Conservation (phyloP, 2,329 filamentous ascomycete genomes). For the Colletotrichum costaricense region DNA sequence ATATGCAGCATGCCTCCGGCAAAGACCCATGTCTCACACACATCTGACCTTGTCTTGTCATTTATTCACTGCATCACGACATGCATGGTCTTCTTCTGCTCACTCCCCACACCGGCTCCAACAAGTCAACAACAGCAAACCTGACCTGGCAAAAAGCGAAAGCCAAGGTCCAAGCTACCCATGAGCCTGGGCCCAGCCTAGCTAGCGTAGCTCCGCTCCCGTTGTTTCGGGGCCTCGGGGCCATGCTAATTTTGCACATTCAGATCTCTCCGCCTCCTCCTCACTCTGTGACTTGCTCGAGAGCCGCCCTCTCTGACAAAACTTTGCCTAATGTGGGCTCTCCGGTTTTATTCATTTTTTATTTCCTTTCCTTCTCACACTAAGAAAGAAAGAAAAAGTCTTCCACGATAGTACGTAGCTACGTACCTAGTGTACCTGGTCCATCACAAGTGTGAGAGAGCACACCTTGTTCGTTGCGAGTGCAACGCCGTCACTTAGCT, state of each 20-base stretch:
- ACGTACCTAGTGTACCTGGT: constrained; percentile 9
- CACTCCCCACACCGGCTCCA: neutral
- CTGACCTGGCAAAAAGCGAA: neutral
- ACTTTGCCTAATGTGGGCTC: constrained; percentile 17
- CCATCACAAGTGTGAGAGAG: neutral
- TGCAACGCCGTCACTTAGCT: constrained; percentile 32
- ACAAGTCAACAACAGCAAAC: neutral
- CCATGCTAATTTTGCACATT: constrained; percentile 27
- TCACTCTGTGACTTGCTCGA: constrained; percentile 11
- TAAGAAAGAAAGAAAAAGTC: neutral
- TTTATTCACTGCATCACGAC: constrained; percentile 14
- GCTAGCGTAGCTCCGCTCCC: constrained; percentile 23
- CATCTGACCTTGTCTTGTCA: neutral
- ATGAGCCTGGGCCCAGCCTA: constrained; percentile 10
- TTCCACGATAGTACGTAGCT: constrained; percentile 12
- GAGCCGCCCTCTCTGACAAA: constrained; percentile 22
- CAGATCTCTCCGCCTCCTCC: constrained; percentile 27
- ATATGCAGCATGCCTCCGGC: constrained; percentile 31
- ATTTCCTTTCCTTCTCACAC: neutral
- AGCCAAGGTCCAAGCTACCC: neutral
- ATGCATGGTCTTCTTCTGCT: neutral
- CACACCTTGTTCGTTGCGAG: constrained; percentile 3
- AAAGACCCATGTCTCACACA: constrained; percentile 19
- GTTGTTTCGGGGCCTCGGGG: constrained; percentile 28
- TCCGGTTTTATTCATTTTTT: neutral